Conservation (phyloP, 2,329 filamentous ascomycete genomes). For the Mycosphaerella sp. region DNA sequence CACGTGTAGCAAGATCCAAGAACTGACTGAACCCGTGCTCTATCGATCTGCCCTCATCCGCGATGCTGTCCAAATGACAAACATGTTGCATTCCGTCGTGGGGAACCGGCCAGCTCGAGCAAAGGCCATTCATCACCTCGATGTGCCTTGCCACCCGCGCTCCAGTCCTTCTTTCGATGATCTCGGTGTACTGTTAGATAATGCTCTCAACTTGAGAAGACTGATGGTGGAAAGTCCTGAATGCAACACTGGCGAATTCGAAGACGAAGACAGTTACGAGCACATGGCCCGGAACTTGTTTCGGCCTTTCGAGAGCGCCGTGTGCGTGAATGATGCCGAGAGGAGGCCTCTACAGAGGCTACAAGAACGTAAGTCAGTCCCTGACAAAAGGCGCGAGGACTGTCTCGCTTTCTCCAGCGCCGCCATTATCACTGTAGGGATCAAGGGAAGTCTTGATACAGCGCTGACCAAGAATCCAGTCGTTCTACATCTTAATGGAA, state of each 20-base stretch:
- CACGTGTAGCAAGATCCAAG: slow-evolving; percentile 17
- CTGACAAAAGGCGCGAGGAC: background rate
- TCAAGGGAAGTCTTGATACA: background rate
- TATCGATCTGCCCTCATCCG: slow-evolving; percentile 19
- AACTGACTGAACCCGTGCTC: slow-evolving; percentile 19
- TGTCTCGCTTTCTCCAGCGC: background rate
- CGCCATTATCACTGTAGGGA: too few species aligned
- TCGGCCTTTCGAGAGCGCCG: slow-evolving; percentile 15
- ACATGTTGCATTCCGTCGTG: background rate
- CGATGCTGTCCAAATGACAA: slow-evolving; percentile 1
- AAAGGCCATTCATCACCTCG: slow-evolving; percentile 14
- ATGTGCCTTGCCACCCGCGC: slow-evolving; percentile 12
- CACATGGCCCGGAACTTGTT: slow-evolving; percentile 15
- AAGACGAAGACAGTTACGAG: slow-evolving; percentile 14
- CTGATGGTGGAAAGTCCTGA: slow-evolving; percentile 22
- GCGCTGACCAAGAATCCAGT: slow-evolving; percentile 10
- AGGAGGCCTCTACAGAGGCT: slow-evolving; percentile 18
- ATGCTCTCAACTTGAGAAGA: slow-evolving; percentile 13
- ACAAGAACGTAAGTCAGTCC: slow-evolving; percentile 9
- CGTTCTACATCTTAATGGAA: slow-evolving; percentile 22
- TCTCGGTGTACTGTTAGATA: slow-evolving; percentile 7
- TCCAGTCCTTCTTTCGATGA: slow-evolving; percentile 12
- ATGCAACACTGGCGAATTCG: slow-evolving; percentile 20
- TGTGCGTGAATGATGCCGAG: background rate
- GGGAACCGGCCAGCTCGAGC: slow-evolving; percentile 8